A percentile compares a stretch with the other conserved stretches of the same genome.
These are phyloP conservation scores for Aphelidium insulamus DNA, from an alignment of 371 early-diverging fungal genomes.

Conservation along the genomic window DNA sequence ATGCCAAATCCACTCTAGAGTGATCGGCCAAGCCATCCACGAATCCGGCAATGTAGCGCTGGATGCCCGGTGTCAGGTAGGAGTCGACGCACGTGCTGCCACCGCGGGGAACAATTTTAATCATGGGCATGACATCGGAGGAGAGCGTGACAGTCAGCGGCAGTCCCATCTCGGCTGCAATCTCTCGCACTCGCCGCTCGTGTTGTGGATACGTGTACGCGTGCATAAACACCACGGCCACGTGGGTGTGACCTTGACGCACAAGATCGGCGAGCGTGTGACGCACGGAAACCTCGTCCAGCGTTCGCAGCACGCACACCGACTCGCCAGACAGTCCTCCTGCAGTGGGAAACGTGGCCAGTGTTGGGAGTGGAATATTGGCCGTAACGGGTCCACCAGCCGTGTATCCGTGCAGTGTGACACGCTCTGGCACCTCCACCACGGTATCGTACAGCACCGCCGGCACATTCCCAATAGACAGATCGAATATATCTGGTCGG, in stretches of 20 bases:
- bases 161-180: slow-evolving; percentile 59
- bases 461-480: slow-evolving; percentile 51
- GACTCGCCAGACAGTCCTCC: slow-evolving; percentile 16
- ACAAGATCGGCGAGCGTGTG: no score
- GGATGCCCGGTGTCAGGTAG: slow-evolving; percentile 78
- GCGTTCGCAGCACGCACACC: slow-evolving; percentile 4
- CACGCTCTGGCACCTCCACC: slow-evolving; percentile 71
- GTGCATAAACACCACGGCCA: slow-evolving; percentile 81
- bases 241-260: slow-evolving; percentile 45
- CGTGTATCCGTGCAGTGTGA: slow-evolving; percentile 50
- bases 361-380: no score
- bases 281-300: no score
- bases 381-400: no score
- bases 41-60: slow-evolving; percentile 59
- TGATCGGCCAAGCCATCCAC: slow-evolving; percentile 61
- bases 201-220: slow-evolving; percentile 72
- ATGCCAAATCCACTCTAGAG: slow-evolving; percentile 45
- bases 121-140: slow-evolving; percentile 68
- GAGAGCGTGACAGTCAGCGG: slow-evolving; percentile 58
- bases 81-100: slow-evolving; percentile 77
- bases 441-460: slow-evolving; percentile 68
- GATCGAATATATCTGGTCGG: slow-evolving; percentile 80
- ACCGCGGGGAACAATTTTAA: slow-evolving; percentile 82
- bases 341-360: no score
- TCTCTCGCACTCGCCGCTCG: slow-evolving; percentile 38